Conservation (phyloP, 2,329 filamentous ascomycete genomes). For the Furcasterigmium furcatum region DNA sequence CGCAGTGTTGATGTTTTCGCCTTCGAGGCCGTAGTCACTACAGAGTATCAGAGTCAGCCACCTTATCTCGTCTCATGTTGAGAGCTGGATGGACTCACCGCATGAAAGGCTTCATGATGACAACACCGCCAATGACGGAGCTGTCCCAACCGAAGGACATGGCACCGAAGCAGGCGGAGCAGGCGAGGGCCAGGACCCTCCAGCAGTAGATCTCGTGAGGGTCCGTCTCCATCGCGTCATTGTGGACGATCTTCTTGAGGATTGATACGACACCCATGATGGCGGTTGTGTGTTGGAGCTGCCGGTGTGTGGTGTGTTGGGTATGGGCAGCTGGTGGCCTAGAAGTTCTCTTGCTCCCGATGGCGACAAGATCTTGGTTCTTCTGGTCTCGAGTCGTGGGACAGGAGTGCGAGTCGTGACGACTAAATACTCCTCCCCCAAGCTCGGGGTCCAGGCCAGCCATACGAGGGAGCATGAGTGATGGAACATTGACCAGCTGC, state of each 20-base stretch:
- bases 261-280: constrained; percentile 12
- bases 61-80: too few relatives aligned
- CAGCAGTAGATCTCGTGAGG: constrained; percentile 68
- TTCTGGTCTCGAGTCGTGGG: not conserved
- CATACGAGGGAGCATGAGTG: not conserved
- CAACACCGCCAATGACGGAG: constrained; percentile 65
- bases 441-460: too few relatives aligned
- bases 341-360: not conserved
- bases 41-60: constrained; percentile 51
- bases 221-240: constrained; percentile 61
- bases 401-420: not conserved
- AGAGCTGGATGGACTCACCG: too few relatives aligned
- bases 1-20: constrained; percentile 8
- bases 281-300: constrained; percentile 5
- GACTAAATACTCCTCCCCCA: not conserved
- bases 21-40: constrained; percentile 20
- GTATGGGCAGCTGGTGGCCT: not conserved
- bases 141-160: constrained; percentile 61
- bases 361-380: not conserved
- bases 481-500: not conserved
- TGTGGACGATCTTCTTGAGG: constrained; percentile 41
- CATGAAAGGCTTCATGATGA: constrained; percentile 56
- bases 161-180: constrained; percentile 47
- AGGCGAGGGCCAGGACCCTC: constrained; percentile 62
- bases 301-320: not conserved